Base-by-base conservation (phyloP, 495 filamentous ascomycete genomes). In the Aspergillus incahuasiensis region DNA sequence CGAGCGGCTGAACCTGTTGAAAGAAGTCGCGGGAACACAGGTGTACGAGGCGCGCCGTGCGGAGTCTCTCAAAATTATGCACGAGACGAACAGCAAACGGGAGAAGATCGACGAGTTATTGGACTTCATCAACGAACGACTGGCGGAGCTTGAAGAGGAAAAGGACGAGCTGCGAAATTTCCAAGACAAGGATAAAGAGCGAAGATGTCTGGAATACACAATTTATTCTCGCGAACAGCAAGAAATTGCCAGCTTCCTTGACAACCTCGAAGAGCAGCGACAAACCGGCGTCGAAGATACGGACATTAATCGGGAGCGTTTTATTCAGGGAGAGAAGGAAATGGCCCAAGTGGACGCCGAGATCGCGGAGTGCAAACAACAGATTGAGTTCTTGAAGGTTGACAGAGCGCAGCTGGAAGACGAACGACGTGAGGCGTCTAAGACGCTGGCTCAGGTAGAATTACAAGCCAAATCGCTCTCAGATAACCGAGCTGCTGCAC, bases 1-100 rank as follows among this genome's bases (percentile, higher is more conserved):
- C 1, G 92, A 96, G 63, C 80, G 94, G 49, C 68, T 99, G 57
- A 90, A 86, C 48, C 74, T 99, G 24, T 74, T 99, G 51, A 99
- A 99, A 70, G 92, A 99, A 63, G 95, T 99, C 19, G 95, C 94
- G 2, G 94, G 94, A 42, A 97, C 94, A 5, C 90, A 96, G 64
- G 90, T 95, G 22, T 99, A 99, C 70, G 94, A 99, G 70, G 87
- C 90, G 35, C 84, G 92, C 51, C 79, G 95, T 47, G 78, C 87
- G 18, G 92, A 97, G 68, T 94, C 89, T 28, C 72, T 96, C 57
- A 96, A 95, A 71, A 96, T 99, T 64, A 97, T 99, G 92, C 81
- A 84, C 46, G 95, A 97, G 55, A 97, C 94, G 12, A 91, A 92
- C 66, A 95, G 88, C 69, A 97, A 96, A 73, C 86, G 91, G 42